phyloP scores from a whole-genome alignment of 345 rosid species.

The Brassica cretica region DNA sequence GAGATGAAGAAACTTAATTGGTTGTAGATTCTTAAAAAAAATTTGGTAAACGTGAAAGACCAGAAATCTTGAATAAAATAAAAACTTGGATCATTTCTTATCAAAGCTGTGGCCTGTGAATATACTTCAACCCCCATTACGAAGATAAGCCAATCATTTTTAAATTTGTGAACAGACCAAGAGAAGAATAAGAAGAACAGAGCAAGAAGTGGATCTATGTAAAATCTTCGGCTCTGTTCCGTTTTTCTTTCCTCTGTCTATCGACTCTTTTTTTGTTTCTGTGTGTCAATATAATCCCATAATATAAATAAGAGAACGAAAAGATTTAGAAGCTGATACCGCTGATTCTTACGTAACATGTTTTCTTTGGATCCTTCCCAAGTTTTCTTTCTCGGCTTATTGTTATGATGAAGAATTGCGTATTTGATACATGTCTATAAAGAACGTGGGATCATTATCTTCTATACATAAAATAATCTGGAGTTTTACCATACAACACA shows the following conservation, averaged over 20 bases:
- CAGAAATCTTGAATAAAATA: conserved; percentile 18
- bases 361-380: conserved; percentile 40
- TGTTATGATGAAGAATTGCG: not conserved
- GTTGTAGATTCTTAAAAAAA: not conserved
- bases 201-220: conserved; percentile 36
- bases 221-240: conserved; percentile 34
- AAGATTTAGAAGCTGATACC: conserved; percentile 7
- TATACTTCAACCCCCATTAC: not conserved
- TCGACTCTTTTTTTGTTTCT: conserved; percentile 19
- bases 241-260: conserved; percentile 17
- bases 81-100: not conserved
- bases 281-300: conserved; percentile 16
- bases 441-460: too few relatives aligned
- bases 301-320: not conserved
- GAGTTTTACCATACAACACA: too few relatives aligned
- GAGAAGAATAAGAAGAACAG: conserved; percentile 26
- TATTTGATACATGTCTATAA: too few relatives aligned
- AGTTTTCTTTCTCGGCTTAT: conserved; percentile 23
- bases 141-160: not conserved
- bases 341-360: conserved; percentile 36
- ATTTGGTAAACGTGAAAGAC: conserved; percentile 18
- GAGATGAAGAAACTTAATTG: not conserved
- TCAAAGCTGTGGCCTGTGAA: not conserved
- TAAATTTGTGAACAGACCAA: not conserved
- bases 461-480: too few relatives aligned